Base-by-base conservation (phyloP, 2,329 filamentous ascomycete genomes). In the Fusarium ramigenum region DNA sequence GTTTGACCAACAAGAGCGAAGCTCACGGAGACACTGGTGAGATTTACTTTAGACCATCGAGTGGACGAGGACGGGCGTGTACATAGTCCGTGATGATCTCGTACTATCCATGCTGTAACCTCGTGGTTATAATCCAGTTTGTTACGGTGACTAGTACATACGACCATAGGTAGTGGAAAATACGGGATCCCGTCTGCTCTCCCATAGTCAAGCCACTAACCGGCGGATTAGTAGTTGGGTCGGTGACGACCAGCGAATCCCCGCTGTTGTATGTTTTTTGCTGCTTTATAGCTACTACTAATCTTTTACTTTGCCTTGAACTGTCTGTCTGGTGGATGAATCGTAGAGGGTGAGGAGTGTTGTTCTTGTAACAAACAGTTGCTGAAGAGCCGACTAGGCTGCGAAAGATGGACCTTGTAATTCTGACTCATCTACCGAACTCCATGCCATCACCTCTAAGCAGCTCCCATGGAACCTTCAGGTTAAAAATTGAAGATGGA, bases 171-270 rank as follows among this genome's bases (percentile, higher is more conserved):
- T 66, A 66, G 61, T 49, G n/a, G 61, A 66, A 43, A 66, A 59
- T 66, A 66, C 63, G 61, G 63, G 61, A 66, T 66, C 63, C 63
- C 63, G 60, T 66, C 63, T 43, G 60, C 49, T 65, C 60, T 66
- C 63, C 60, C 49, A 65, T 65, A 65, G 60, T 65, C 63, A 65
- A 65, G 63, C 63, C 60, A 47, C 47, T 64, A 65, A 65, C 47
- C 47, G 60, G 63, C 63, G 47, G 62, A 65, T 65, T 64, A 65
- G 60, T 65, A 65, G 63, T 64, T 65, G 63, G 63, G 63, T 64
- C 60, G 63, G 63, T 65, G 63, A 65, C 40, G 63, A 65, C 63
- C 63, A 65, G 63, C 63, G 60, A 66, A 66, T 66, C 60, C 63
- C 63, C 49, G 61, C 61, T 66, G 63, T 59, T 66, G 63, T 66